These are phyloP conservation scores for Diplogelasinospora grovesii DNA, from an alignment of 495 filamentous ascomycete species.

Conservation along the genomic window DNA sequence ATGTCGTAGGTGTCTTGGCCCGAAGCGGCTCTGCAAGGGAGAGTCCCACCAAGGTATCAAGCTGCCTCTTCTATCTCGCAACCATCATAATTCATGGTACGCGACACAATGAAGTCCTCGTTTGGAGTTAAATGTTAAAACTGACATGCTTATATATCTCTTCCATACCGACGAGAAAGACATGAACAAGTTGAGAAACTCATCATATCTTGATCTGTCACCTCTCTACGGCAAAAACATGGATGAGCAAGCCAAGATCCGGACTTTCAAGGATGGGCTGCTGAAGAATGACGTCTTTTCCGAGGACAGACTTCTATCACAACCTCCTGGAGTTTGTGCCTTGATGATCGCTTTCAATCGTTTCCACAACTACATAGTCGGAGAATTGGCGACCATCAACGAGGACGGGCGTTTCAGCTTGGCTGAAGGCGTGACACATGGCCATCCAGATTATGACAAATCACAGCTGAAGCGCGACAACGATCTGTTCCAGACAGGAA, in stretches of 20 bases:
- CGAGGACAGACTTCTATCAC: constrained; percentile 62
- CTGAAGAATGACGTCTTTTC: constrained; percentile 74
- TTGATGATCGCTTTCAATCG: constrained; percentile 61
- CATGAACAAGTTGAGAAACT: constrained; percentile 43
- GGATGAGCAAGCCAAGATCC: constrained; percentile 59
- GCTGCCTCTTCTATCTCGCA: constrained; percentile 75
- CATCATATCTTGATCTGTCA: constrained; percentile 72
- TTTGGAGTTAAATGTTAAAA: too few species aligned
- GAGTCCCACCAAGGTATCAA: constrained; percentile 48
- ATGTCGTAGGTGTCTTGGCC: too few species aligned
- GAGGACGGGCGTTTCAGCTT: constrained; percentile 64
- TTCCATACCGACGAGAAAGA: constrained; percentile 33
- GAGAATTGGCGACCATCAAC: constrained; percentile 57
- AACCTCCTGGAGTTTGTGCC: constrained; percentile 68
- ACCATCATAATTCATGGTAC: constrained; percentile 78
- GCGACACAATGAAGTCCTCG: too few species aligned
- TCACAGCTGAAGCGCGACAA: constrained; percentile 67
- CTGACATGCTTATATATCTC: too few species aligned
- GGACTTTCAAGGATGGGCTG: constrained; percentile 66
- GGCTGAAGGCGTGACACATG: constrained; percentile 30
- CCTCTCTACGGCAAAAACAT: constrained; percentile 75
- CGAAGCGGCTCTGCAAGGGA: constrained; percentile 51
- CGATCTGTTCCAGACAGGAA: constrained; percentile 74
- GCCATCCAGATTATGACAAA: constrained; percentile 37
- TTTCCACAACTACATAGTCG: constrained; percentile 73